phyloP scores from a whole-genome alignment of 257 asterid genomes.

The Parsonsia alboflavescens region DNA sequence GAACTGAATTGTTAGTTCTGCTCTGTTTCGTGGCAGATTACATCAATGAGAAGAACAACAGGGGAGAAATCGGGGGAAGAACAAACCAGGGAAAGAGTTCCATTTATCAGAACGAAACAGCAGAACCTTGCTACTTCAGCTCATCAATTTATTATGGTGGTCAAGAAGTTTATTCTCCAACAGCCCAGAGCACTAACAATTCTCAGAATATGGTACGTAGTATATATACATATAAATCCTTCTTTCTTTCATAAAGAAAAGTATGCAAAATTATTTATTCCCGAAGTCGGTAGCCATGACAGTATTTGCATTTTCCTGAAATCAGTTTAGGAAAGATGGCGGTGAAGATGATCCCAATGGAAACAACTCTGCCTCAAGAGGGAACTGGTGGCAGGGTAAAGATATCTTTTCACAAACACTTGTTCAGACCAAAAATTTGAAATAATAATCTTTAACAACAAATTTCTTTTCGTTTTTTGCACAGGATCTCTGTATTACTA shows the following conservation, averaged over 20 bases:
- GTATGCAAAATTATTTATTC: neutral
- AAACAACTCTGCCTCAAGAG: constrained; percentile 61
- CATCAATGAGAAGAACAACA: constrained; percentile 23
- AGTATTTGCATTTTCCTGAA: neutral
- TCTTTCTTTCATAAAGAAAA: no score
- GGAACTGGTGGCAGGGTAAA: constrained; percentile 93
- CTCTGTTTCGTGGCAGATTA: constrained; percentile 26
- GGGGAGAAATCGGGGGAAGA: constrained; percentile 17
- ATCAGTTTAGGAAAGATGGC: constrained; percentile 50
- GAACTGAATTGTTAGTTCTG: neutral
- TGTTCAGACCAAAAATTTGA: neutral
- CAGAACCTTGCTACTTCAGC: constrained; percentile 62
- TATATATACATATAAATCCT: neutral
- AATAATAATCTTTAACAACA: neutral
- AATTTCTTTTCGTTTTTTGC: neutral
- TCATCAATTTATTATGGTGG: constrained; percentile 83
- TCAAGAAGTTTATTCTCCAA: constrained; percentile 59
- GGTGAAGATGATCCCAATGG: constrained; percentile 45
- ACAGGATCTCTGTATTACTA: constrained; percentile 78
- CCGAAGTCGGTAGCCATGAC: no score
- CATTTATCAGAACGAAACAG: constrained; percentile 30
- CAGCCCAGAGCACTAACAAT: constrained; percentile 19
- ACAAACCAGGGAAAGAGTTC: constrained; percentile 26
- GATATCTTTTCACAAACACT: neutral
- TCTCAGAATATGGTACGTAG: constrained; percentile 44